Evolutionary conservation across 768 basidiomycete species (phyloP), one percentile per base, ranked within the genome.

Genomic region (Multifurca ochricompacta): DNA sequence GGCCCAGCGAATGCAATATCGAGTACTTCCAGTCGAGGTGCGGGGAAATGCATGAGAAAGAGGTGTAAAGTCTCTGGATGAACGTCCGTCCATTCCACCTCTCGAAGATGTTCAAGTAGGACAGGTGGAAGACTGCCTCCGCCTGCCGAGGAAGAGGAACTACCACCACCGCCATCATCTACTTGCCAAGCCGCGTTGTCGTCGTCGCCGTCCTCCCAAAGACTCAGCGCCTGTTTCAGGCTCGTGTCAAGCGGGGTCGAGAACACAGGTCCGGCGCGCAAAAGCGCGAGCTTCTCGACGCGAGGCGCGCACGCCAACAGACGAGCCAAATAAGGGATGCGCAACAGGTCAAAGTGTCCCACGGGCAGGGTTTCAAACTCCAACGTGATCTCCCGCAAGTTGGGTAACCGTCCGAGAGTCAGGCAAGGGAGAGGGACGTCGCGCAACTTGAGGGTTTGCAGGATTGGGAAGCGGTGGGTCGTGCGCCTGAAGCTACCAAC

Each of bases 61-160:
- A 46, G 21, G 23, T 51, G 48, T 14, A 60, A n/a, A 6, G 36
- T 48, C 6, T 54, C 48, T 8, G 59, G 52, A 5, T 58, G 56
- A 2, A 19, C 53, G 23, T 49, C 59, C 1, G 56, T 58, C 51
- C 56, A 60, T 19, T 53, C 42, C 13, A 60, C 19, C 48, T 60
- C 56, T n/a, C 55, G 56, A 14, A 58, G 56, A 19, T 37, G 36
- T 27, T 39, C 51, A 27, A 60, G 56, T 8, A 44, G 46, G 23
- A 60, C 48, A 4, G 51, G 56, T 4, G 59, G 47, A 25, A 60
- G 46, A 3, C n/a, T n/a, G n/a, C n/a, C n/a, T n/a, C n/a, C n/a
- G n/a, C n/a, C n/a, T n/a, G n/a, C n/a, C n/a, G n/a, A n/a, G n/a
- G n/a, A n/a, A n/a, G n/a, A n/a, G n/a, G n/a, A n/a, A n/a, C n/a